Evolutionary conservation across 192 early-diverging fungal species (phyloP).

Genomic region (Spinellus fusiger): DNA sequence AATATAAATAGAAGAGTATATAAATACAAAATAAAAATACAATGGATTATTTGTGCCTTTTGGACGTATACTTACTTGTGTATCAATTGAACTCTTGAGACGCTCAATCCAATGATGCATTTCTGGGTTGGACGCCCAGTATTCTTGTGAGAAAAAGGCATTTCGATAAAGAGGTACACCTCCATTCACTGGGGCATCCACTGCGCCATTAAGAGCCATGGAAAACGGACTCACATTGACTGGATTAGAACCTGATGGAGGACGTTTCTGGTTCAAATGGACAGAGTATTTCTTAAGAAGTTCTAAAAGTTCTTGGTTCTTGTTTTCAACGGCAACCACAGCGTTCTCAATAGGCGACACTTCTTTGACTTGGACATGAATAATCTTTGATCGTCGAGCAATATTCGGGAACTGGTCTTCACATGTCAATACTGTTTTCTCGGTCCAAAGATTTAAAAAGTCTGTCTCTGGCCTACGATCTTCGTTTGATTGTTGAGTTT

Average conservation of each 20-base stretch:
- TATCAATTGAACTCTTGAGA: conserved; percentile 53
- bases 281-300: conserved; percentile 49
- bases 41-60: not conserved
- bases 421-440: conserved; percentile 61
- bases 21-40: not conserved
- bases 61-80: conserved; percentile 44
- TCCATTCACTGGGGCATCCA: conserved; percentile 82
- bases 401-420: conserved; percentile 65
- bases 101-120: conserved; percentile 35
- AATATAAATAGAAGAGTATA: not conserved
- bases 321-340: conserved; percentile 58
- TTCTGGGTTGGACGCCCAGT: conserved; percentile 35
- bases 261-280: conserved; percentile 5
- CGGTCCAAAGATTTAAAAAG: conserved; percentile 71
- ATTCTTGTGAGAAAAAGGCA: conserved; percentile 54
- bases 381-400: conserved; percentile 50
- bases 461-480: conserved; percentile 44
- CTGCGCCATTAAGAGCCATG: conserved; percentile 76
- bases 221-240: conserved; percentile 66
- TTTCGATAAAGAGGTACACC: conserved; percentile 71
- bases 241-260: not conserved
- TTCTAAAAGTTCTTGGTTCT: conserved; percentile 53
- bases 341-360: conserved; percentile 75
- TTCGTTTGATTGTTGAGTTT: conserved; percentile 1
- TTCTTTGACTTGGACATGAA: conserved; percentile 45